Base-by-base conservation (phyloP, 768 basidiomycete species). In the Clathrus columnatus region DNA sequence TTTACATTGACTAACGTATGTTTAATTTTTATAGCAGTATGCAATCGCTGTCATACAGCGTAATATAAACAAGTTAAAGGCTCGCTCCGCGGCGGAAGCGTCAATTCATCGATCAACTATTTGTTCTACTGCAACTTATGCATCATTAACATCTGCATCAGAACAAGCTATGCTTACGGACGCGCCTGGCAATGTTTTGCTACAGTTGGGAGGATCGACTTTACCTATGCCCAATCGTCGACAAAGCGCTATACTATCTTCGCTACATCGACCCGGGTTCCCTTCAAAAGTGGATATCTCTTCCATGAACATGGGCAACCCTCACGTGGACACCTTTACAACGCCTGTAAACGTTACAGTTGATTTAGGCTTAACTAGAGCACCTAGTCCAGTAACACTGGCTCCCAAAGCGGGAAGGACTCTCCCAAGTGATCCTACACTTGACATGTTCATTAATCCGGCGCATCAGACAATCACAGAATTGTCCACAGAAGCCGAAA, bases 251-350 rank as follows among this genome's bases (percentile, higher is more conserved):
- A 86, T 91, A 41, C 75, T 91, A 32, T 89, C 87, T 10, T 87
- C 87, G 5, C 77, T 91, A 10, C 84, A 87, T 44, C 78, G 88
- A 23, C 85, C 83, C 1, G 69, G 76, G 4, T 75, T 85, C 55
- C 85, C 85, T 18, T 79, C 79, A 51, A 90, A 89, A 61, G 79
- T 91, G n/a, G 89, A 91, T 63, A 74, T 91, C 5, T 87, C 88
- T n/a, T 74, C 84, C 1, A 69, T 81, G 11, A 72, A 82, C 10
- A 73, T 89, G 54, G 76, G 73, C 5, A 70, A 77, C 5, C 64
- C 26, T 20, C 43, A 50, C 50, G 24, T 42, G 11, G 36, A 50
- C 17, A 24, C 28, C 59, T 20, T 57, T 4, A 14, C 20, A 28
- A 26, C 18, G 16, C 56, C 44, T 20, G 51, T 56, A 47, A 48